Base-by-base conservation (phyloP, 2,329 filamentous ascomycete genomes). In the Botrytis paeoniae region DNA sequence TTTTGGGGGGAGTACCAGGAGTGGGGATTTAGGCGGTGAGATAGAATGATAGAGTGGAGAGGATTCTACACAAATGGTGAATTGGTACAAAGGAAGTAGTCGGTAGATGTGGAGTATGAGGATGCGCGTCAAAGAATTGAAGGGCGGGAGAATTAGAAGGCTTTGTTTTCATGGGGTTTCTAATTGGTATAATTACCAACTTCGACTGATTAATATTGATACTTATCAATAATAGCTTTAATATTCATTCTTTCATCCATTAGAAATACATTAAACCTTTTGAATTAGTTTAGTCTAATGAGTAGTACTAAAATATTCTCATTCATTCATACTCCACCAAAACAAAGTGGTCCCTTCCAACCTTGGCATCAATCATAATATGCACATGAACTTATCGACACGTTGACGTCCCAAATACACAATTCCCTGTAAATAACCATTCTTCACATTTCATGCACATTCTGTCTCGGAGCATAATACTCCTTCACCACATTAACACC, bases 1-100 rank as follows among this genome's bases (percentile, higher is more conserved):
- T 72, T 60, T 60, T 72, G 62, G 62, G 37, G 8, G 62, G 51
- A 54, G 62, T 72, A 18, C 39, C 62, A 4, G 48, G 35, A 4
- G 48, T 72, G 22, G 70, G 62, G 0, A 59, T 72, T 45, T 72
- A 29, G 29, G 41, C 20, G 29, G 18, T 37, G 32, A 4, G 18
- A 32, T 51, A 25, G 5, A 3, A 39, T 35, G 32, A 69, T 57
- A 18, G 51, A 32, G 16, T 29, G 9, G 45, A 35, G 6, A 1
- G 8, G 57, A 20, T 70, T 45, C 1, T 12, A 8, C 16, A 29
- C 9, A 18, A 39, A 4, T 16, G 20, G n/a, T 20, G 20, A 25
- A 9, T 48, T 16, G 32, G 25, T 63, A 54, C 29, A 29, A 22
- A n/a, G 1, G 0, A 20, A 4, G 35, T 2, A 12, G 8, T 37